phyloP scores from a whole-genome alignment of 306 rosid genomes.

The Trifolium subterraneum region DNA sequence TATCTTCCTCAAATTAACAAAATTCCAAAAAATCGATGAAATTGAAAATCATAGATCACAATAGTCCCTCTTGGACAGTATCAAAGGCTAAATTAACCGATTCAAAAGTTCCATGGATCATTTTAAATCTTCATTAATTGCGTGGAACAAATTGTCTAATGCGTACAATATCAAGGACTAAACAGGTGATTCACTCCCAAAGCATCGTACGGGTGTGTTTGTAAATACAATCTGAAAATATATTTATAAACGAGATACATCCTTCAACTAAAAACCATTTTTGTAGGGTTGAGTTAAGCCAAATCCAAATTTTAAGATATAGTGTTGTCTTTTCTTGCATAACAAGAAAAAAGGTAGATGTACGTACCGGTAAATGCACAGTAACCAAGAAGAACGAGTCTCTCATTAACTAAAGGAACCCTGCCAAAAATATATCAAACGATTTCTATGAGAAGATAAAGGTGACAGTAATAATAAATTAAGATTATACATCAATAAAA shows the following conservation, averaged over 20 bases:
- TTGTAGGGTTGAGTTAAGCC: neutral
- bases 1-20: neutral
- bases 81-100: neutral
- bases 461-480: conserved; percentile 8
- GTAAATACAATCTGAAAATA: neutral
- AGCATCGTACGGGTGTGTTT: neutral
- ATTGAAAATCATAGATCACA: neutral
- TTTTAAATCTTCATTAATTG: neutral
- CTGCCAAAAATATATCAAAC: conserved; percentile 55
- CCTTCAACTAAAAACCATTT: neutral
- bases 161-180: neutral
- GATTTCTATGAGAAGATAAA: conserved; percentile 38
- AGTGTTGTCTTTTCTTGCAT: neutral
- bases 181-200: neutral
- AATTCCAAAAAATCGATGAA: neutral
- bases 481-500: conserved; percentile 4
- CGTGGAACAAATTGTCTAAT: neutral
- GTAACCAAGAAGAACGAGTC: conserved; percentile 83
- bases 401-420: conserved; percentile 76
- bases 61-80: neutral
- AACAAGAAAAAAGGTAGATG: neutral
- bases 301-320: neutral
- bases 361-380: conserved; percentile 79
- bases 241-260: neutral
- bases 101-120: neutral